phyloP scores from a whole-genome alignment of 228 moss, liverwort and hornwort species.

The Sphagnum fallax region DNA sequence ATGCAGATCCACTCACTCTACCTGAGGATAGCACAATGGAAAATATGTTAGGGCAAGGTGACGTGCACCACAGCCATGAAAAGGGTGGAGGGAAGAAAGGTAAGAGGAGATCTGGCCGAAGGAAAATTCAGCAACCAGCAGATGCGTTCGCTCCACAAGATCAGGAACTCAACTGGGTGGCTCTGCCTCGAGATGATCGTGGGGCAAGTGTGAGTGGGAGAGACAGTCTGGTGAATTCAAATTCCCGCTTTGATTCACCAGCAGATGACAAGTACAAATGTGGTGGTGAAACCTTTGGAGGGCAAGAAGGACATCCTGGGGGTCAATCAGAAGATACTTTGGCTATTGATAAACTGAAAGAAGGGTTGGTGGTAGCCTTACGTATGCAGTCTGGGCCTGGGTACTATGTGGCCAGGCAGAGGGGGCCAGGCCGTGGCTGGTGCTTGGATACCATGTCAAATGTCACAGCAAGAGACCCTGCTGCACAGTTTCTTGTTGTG shows the following conservation, averaged over 20 bases:
- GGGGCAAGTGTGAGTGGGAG: constrained; percentile 29
- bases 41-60: constrained; percentile 41
- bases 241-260: constrained; percentile 72
- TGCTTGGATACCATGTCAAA: constrained; percentile 75
- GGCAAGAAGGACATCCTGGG: constrained; percentile 30
- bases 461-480: constrained; percentile 89
- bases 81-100: constrained; percentile 53
- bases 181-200: constrained; percentile 43
- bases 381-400: constrained; percentile 72
- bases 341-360: constrained; percentile 85
- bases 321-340: constrained; percentile 37
- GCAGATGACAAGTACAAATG: constrained; percentile 64
- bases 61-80: constrained; percentile 28
- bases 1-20: constrained; percentile 46
- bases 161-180: constrained; percentile 45
- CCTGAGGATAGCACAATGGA: constrained; percentile 41
- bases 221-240: constrained; percentile 31
- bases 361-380: constrained; percentile 87
- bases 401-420: constrained; percentile 91
- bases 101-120: constrained; percentile 75
- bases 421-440: constrained; percentile 94
- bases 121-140: constrained; percentile 45
- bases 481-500: constrained; percentile 88
- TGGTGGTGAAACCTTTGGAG: constrained; percentile 28
- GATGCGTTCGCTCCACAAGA: constrained; percentile 25